Evolutionary conservation across 2,329 filamentous ascomycete genomes (phyloP), one percentile per base, ranked within the genome.

Genomic region (Lecanosticta acicola): DNA sequence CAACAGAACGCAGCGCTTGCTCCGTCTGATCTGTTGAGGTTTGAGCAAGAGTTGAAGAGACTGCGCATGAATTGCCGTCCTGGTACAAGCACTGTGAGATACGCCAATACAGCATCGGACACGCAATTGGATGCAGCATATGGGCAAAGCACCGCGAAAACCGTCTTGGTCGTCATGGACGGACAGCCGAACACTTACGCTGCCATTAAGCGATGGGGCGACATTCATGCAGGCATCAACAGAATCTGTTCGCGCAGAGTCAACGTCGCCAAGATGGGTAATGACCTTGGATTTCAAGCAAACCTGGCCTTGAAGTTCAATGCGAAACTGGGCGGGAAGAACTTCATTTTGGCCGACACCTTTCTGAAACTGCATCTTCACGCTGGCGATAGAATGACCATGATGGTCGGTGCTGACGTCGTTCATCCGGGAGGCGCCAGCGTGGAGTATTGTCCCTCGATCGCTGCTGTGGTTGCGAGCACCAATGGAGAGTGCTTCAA

Each of bases 401-500:
- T 71, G 53, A 48, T 70, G 3, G 54, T 71, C 4, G 69, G 69
- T 0, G 64, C 65, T 1, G 71, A 74, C 46, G 65, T 71, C 0
- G 67, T 66, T 1, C 71, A 73, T 48, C 66, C 69, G 0, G 54
- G 57, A 0, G 33, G 48, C 0, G 50, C 44, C 0, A 44, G 59
- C 3, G n/a, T 61, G 1, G 10, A 32, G 1, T 38, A 41, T 13
- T 41, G 35, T 16, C 49, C 49, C 0, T 51, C 49, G 0, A 42
- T 51, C 10, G 50, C 53, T 13, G 50, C 45, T 7, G 43, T 55
- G 2, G 53, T 55, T 26, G 50, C 39, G 4, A 53, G 36, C 13
- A 34, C 38, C 1, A 50, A 53, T n/a, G 8, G 40, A 0, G 8
- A 43, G 1, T 59, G 52, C 4, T 55, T 55, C 0, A 61, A 60